These are phyloP conservation scores for Pseudomicrostroma phylloplanum DNA, from an alignment of 1,284 basidiomycete genomes.

Conservation along the genomic window DNA sequence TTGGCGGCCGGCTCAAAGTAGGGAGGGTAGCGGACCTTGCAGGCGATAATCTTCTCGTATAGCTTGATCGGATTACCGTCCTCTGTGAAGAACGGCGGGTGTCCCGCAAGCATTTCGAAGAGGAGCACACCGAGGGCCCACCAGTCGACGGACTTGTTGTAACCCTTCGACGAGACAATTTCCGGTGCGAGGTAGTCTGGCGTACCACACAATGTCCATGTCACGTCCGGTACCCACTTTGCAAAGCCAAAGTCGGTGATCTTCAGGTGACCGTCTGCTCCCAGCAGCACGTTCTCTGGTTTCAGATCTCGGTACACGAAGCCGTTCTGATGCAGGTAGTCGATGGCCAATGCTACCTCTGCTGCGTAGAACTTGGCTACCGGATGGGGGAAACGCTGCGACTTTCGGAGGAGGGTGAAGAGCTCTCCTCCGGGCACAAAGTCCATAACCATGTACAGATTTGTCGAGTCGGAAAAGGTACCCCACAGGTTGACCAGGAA, in stretches of 20 bases:
- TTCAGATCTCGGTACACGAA: slow-evolving; percentile 98
- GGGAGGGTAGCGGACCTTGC: slow-evolving; percentile 80
- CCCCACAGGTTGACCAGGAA: slow-evolving; percentile 99
- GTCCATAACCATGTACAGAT: slow-evolving; percentile 99
- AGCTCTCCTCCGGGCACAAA: slow-evolving; percentile 96
- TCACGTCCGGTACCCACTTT: slow-evolving; percentile 79
- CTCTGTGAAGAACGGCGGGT: slow-evolving; percentile 52
- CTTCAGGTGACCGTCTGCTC: slow-evolving; percentile 91
- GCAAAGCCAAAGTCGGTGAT: slow-evolving; percentile 98
- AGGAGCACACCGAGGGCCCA: slow-evolving; percentile 89
- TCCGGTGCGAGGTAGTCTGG: slow-evolving; percentile 70
- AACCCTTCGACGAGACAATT: slow-evolving; percentile 73
- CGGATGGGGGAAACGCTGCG: slow-evolving; percentile 88
- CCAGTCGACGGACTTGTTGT: slow-evolving; percentile 98
- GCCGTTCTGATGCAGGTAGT: slow-evolving; percentile 80
- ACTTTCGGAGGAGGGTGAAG: slow-evolving; percentile 57
- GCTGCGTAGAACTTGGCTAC: slow-evolving; percentile 99
- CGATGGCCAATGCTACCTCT: slow-evolving; percentile 88
- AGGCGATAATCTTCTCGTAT: slow-evolving; percentile 87
- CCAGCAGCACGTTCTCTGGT: slow-evolving; percentile 91
- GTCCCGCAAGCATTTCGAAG: slow-evolving; percentile 57
- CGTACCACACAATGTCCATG: slow-evolving; percentile 85
- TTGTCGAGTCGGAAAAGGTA: slow-evolving; percentile 84
- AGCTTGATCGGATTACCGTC: slow-evolving; percentile 65
- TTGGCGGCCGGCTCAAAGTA: slow-evolving; percentile 73